Conservation (phyloP, 1,284 basidiomycete genomes). For the Malassezia cuniculi region DNA sequence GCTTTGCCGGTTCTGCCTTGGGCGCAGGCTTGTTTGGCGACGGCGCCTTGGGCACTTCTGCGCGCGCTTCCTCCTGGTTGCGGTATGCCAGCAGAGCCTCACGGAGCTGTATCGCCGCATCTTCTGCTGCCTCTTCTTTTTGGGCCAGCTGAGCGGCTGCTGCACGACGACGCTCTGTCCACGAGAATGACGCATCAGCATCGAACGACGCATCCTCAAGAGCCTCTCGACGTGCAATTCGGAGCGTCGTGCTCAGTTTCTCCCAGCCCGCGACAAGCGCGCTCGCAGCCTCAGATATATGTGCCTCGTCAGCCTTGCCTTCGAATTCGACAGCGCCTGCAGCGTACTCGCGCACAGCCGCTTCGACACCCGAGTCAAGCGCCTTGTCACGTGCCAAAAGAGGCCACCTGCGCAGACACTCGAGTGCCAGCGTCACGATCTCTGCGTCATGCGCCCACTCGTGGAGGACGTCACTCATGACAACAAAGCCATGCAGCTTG, state of each 20-base stretch:
- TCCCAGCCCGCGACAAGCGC: slow-evolving; percentile 64
- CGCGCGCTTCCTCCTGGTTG: background rate
- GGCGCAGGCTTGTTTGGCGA: background rate
- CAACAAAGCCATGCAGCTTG: slow-evolving; percentile 81
- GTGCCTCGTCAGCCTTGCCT: slow-evolving; percentile 9
- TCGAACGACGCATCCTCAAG: slow-evolving; percentile 48
- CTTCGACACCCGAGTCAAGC: slow-evolving; percentile 53
- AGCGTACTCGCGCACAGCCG: slow-evolving; percentile 39
- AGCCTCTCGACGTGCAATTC: slow-evolving; percentile 53
- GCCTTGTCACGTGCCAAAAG: slow-evolving; percentile 82
- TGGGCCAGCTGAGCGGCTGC: slow-evolving; percentile 36
- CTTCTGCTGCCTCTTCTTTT: slow-evolving; percentile 25
- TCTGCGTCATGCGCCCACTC: slow-evolving; percentile 65
- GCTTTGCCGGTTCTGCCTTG: slow-evolving; percentile 10
- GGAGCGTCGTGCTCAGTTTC: slow-evolving; percentile 60
- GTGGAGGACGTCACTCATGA: slow-evolving; percentile 76
- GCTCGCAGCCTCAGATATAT: slow-evolving; percentile 23
- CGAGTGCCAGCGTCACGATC: slow-evolving; percentile 55
- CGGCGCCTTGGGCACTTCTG: background rate
- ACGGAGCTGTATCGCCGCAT: slow-evolving; percentile 22
- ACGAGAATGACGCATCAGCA: slow-evolving; percentile 12
- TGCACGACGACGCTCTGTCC: slow-evolving; percentile 12
- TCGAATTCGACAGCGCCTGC: background rate
- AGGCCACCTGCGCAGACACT: slow-evolving; percentile 54
- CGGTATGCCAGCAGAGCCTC: slow-evolving; percentile 8